Evolutionary conservation across 1,284 basidiomycete species (phyloP).

Genomic region (Austroboletus novae-zelandiae): DNA sequence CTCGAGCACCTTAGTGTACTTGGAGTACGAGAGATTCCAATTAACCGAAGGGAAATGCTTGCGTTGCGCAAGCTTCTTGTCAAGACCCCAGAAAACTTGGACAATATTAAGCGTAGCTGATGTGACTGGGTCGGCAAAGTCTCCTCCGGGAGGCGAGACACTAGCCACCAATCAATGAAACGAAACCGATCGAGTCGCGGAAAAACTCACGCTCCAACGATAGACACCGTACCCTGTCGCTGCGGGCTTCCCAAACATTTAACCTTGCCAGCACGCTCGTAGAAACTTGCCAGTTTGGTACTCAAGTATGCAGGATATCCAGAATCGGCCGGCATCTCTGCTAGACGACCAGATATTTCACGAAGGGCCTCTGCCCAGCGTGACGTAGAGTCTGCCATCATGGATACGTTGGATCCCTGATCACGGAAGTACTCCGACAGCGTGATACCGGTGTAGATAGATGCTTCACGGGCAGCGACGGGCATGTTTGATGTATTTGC

Average conservation of each 20-base stretch:
- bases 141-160: slow-evolving; percentile 97
- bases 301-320: slow-evolving; percentile 98
- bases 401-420: slow-evolving; percentile 95
- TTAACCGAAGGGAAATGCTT: slow-evolving; percentile 99
- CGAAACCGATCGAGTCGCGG: background rate
- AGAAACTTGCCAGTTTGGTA: slow-evolving; percentile 97
- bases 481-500: slow-evolving; percentile 99
- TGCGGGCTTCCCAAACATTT: slow-evolving; percentile 88
- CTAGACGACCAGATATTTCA: slow-evolving; percentile 98
- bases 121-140: slow-evolving; percentile 99
- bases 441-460: slow-evolving; percentile 99
- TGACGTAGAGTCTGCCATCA: slow-evolving; percentile 99
- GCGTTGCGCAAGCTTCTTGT: slow-evolving; percentile 95
- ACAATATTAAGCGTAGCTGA: slow-evolving; percentile 97
- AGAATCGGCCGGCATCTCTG: slow-evolving; percentile 99
- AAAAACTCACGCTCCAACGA: slow-evolving; percentile 90
- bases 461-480: slow-evolving; percentile 98
- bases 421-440: slow-evolving; percentile 99
- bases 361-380: slow-evolving; percentile 99
- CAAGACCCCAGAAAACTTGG: slow-evolving; percentile 97
- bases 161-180: slow-evolving; percentile 38
- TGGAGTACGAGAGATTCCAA: slow-evolving; percentile 98
- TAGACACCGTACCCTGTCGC: slow-evolving; percentile 92
- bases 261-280: slow-evolving; percentile 99
- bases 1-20: slow-evolving; percentile 95